A percentile compares a stretch with the other conserved stretches of the same genome.
Evolutionary conservation across 257 asterid species (phyloP).

Genomic region (Misopates orontium): DNA sequence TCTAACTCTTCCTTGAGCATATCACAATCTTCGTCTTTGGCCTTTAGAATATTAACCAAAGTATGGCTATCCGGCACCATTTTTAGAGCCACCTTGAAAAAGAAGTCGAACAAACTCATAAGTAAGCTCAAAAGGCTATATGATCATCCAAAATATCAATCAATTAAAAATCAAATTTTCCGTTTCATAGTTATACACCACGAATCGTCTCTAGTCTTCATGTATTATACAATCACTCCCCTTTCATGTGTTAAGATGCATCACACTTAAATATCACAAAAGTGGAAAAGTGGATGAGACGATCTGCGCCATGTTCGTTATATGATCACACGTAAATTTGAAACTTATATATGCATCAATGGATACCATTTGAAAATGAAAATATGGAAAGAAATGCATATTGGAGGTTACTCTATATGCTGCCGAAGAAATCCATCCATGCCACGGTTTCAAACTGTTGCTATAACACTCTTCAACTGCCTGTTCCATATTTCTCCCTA

Average conservation of each 20-base stretch:
- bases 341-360: not conserved
- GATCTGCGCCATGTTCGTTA: too few relatives aligned
- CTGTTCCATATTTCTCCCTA: constrained; percentile 59
- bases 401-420: constrained; percentile 81
- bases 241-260: too few relatives aligned
- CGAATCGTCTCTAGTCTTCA: too few relatives aligned
- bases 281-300: too few relatives aligned
- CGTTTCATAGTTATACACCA: too few relatives aligned
- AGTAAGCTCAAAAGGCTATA: too few relatives aligned
- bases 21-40: constrained; percentile 47
- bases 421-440: constrained; percentile 92
- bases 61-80: constrained; percentile 62
- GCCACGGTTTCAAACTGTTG: constrained; percentile 82
- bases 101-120: not conserved
- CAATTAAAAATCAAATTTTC: too few relatives aligned
- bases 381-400: too few relatives aligned
- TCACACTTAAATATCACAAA: too few relatives aligned
- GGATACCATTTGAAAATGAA: not conserved
- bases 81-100: constrained; percentile 66
- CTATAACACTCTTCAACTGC: constrained; percentile 77
- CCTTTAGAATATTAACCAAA: constrained; percentile 52
- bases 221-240: too few relatives aligned
- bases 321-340: too few relatives aligned
- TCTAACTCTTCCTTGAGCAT: constrained; percentile 53
- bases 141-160: too few relatives aligned